phyloP scores from a whole-genome alignment of 805 yeast species.

The Priceomyces melissophilus region DNA sequence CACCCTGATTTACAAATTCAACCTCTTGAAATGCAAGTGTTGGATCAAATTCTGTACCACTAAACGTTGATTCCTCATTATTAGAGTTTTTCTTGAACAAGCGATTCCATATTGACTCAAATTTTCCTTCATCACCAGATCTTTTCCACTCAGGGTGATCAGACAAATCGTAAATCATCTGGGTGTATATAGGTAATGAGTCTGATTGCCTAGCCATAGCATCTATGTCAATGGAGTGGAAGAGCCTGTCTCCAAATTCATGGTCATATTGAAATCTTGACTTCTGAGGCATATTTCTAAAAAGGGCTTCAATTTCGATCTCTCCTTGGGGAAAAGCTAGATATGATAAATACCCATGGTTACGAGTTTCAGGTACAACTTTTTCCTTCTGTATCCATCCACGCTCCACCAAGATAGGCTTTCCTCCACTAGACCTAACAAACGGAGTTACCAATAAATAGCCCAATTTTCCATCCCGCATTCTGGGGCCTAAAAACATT shows the following conservation, averaged over 20 bases:
- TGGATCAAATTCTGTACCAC: constrained; percentile 23
- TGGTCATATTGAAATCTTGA: constrained; percentile 69
- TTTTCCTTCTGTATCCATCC: constrained; percentile 86
- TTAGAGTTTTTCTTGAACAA: constrained; percentile 4
- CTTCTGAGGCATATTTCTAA: constrained; percentile 61
- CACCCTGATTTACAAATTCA: constrained; percentile 73
- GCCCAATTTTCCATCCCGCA: constrained; percentile 65
- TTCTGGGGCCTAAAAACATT: constrained; percentile 87
- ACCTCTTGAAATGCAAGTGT: constrained; percentile 40
- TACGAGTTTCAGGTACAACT: constrained; percentile 51
- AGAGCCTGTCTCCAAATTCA: constrained; percentile 62
- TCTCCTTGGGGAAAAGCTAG: constrained; percentile 71
- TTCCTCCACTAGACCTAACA: constrained; percentile 67
- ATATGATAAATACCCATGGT: constrained; percentile 51
- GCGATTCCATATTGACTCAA: constrained; percentile 11
- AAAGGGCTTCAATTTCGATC: constrained; percentile 68
- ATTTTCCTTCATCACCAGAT: constrained; percentile 7
- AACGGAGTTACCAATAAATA: constrained; percentile 81
- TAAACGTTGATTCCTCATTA: constrained; percentile 11
- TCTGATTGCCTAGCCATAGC: constrained; percentile 73
- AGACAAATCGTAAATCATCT: constrained; percentile 62
- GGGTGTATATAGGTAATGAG: constrained; percentile 70
- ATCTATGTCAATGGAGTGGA: constrained; percentile 75
- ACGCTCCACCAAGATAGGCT: constrained; percentile 77
- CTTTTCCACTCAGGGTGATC: constrained; percentile 57